Evolutionary conservation across 805 yeast species (phyloP), one percentile per base, ranked within the genome.

Genomic region (Schizosaccharomyces cryophilus): DNA sequence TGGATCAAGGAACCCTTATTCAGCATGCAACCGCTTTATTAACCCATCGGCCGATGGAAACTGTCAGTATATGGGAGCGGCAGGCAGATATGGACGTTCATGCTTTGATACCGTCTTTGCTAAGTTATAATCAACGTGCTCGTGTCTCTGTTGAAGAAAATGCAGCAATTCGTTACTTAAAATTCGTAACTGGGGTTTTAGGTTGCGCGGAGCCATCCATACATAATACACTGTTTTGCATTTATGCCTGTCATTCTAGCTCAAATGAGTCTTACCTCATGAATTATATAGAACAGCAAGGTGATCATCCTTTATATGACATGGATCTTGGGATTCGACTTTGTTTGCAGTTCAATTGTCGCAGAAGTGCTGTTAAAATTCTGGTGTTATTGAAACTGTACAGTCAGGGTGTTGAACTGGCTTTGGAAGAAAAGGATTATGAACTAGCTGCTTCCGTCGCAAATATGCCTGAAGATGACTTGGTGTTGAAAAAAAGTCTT

Each of bases 321-420:
- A 72, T 81, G 1, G 87, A 86, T 65, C 86, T 85, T 65, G 78
- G 89, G 3, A 69, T 93, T 40, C 74, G 96, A 61, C 69, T 88
- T 38, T 85, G 95, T 66, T 74, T 85, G 60, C 78, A 77, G 62
- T 77, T 78, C 67, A 69, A 78, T 11, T 80, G 79, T 62, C 73
- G 76, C 60, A 79, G 79, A 63, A 78, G 89, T 1, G 88, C 95
- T 0, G 80, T 87, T 9, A 77, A 78, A 62, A 77, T 93, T n/a
- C 81, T 84, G 66, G 79, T 93, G 0, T 74, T 79, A 60, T 71
- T 87, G 70, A 79, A 77, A 3, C 75, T 85, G 58, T 85, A 77
- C 67, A 95, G 87, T 63, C 88, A 85, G 61, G 96, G 97, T 0
- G 80, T 89, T 42, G 75, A 76, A 59, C 69, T 93, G 61, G 90